Percentiles rank a stretch among this genome's conserved stretches.
These are phyloP conservation scores for Pyricularia pennisetigena DNA, from an alignment of 2,329 filamentous ascomycete genomes.

Conservation along the genomic window DNA sequence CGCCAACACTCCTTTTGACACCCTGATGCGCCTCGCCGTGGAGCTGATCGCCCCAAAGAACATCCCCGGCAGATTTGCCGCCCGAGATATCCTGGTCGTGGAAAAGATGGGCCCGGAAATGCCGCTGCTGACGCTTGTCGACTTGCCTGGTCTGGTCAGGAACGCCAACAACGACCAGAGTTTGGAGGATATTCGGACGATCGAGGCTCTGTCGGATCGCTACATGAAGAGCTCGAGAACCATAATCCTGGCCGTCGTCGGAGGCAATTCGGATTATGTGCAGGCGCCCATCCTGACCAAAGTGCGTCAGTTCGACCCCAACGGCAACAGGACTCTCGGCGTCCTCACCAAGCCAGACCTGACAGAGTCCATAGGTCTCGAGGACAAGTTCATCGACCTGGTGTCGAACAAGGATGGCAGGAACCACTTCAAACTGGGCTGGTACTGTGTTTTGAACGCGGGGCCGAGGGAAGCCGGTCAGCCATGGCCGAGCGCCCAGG, in stretches of 20 bases:
- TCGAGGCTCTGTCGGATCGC: slow-evolving; percentile 38
- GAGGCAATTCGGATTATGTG: slow-evolving; percentile 44
- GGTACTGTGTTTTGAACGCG: slow-evolving; percentile 41
- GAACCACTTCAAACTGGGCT: slow-evolving; percentile 40
- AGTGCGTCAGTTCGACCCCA: slow-evolving; percentile 38
- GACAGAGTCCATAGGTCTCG: slow-evolving; percentile 40
- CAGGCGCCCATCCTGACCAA: slow-evolving; percentile 41
- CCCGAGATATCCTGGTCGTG: slow-evolving; percentile 44
- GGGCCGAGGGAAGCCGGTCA: slow-evolving; percentile 31
- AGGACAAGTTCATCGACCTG: slow-evolving; percentile 44
- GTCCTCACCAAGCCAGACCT: slow-evolving; percentile 44
- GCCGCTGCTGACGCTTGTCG: slow-evolving; percentile 50
- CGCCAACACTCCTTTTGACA: slow-evolving; percentile 34
- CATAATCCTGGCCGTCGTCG: slow-evolving; percentile 45
- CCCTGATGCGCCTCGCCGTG: slow-evolving; percentile 39
- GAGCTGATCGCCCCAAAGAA: slow-evolving; percentile 40
- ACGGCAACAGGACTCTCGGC: slow-evolving; percentile 37
- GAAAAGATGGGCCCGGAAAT: slow-evolving; percentile 49
- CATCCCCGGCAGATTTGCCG: slow-evolving; percentile 39
- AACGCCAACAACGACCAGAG: slow-evolving; percentile 44
- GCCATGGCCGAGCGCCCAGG: slow-evolving; percentile 29
- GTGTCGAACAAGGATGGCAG: slow-evolving; percentile 38
- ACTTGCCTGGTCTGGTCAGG: slow-evolving; percentile 48
- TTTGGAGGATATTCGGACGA: slow-evolving; percentile 39
- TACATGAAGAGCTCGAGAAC: slow-evolving; percentile 48